These are phyloP conservation scores for Waltiozyma sp. DNA, from an alignment of 1,139 yeast genomes.

Conservation along the genomic window DNA sequence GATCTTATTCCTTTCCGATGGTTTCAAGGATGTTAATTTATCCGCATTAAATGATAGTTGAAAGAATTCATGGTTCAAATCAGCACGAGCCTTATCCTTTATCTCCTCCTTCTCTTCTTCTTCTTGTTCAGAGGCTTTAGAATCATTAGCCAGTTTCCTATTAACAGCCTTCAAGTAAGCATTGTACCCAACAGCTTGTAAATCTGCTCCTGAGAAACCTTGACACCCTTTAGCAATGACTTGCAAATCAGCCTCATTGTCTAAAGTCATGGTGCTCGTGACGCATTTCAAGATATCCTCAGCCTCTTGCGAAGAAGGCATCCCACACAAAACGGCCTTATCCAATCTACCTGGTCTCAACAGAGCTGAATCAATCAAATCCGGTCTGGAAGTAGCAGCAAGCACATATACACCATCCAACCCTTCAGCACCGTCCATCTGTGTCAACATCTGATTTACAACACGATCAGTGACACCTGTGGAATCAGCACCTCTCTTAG, in stretches of 20 bases:
- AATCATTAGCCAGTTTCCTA: conserved; percentile 42
- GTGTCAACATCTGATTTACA: conserved; percentile 77
- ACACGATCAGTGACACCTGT: conserved; percentile 79
- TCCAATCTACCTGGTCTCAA: conserved; percentile 92
- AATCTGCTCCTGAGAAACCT: conserved; percentile 95
- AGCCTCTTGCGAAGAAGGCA: conserved; percentile 62
- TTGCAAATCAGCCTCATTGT: not conserved
- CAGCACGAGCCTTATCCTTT: conserved; percentile 19
- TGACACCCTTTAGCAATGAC: conserved; percentile 34
- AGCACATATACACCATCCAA: conserved; percentile 84
- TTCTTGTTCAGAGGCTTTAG: conserved; percentile 3
- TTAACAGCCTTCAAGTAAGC: conserved; percentile 91
- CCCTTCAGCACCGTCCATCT: conserved; percentile 94
- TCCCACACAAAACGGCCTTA: conserved; percentile 79
- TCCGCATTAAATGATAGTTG: conserved; percentile 24
- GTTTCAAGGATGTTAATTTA: conserved; percentile 22
- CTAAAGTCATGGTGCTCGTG: not conserved
- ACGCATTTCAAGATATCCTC: not conserved
- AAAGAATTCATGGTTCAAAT: conserved; percentile 23
- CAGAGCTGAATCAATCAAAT: conserved; percentile 82
- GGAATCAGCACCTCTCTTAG: conserved; percentile 46
- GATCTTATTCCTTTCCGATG: conserved; percentile 34
- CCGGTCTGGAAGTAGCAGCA: conserved; percentile 94
- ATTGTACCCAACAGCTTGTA: conserved; percentile 86
- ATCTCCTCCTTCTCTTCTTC: conserved; percentile 21